Evolutionary conservation across 345 rosid species (phyloP).

Genomic region (Rhizophora apiculata): DNA sequence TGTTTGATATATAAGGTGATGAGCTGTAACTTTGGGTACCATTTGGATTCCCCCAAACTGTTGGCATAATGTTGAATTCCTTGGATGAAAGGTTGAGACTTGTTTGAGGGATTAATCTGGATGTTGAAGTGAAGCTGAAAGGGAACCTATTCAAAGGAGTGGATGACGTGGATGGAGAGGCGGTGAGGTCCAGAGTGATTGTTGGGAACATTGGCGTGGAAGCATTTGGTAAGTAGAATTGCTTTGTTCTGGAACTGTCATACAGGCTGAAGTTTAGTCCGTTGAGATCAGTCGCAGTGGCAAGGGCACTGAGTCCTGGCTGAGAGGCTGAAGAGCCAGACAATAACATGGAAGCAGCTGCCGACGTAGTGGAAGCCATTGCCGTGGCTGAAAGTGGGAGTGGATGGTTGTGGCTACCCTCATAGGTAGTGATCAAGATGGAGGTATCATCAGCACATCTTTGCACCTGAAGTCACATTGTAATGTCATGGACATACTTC

Average conservation of each 20-base stretch:
- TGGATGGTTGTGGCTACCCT: slow-evolving; percentile 72
- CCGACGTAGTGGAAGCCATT: slow-evolving; percentile 84
- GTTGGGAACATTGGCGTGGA: slow-evolving; percentile 57
- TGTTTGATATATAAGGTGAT: slow-evolving; percentile 27
- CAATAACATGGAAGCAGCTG: slow-evolving; percentile 74
- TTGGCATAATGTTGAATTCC: slow-evolving; percentile 40
- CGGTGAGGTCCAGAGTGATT: slow-evolving; percentile 76
- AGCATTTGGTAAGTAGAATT: slow-evolving; percentile 39
- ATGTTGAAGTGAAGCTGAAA: slow-evolving; percentile 29
- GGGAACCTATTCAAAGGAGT: slow-evolving; percentile 39
- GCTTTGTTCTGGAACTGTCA: slow-evolving; percentile 45
- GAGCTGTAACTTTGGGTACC: slow-evolving; percentile 30
- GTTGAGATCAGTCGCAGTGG: slow-evolving; percentile 27
- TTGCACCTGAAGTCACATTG: slow-evolving; percentile 50
- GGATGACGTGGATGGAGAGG: slow-evolving; percentile 44
- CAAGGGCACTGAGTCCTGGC: slow-evolving; percentile 18
- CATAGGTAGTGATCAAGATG: slow-evolving; percentile 71
- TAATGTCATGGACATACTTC: background rate
- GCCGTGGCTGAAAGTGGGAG: slow-evolving; percentile 70
- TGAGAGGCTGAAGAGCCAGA: slow-evolving; percentile 61
- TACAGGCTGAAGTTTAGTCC: slow-evolving; percentile 49
- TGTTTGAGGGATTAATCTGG: slow-evolving; percentile 45
- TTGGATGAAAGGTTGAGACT: slow-evolving; percentile 47
- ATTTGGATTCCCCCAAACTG: slow-evolving; percentile 41
- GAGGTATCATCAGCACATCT: slow-evolving; percentile 72